These are phyloP conservation scores for Lantana camara DNA, from an alignment of 257 asterid genomes.

Conservation along the genomic window DNA sequence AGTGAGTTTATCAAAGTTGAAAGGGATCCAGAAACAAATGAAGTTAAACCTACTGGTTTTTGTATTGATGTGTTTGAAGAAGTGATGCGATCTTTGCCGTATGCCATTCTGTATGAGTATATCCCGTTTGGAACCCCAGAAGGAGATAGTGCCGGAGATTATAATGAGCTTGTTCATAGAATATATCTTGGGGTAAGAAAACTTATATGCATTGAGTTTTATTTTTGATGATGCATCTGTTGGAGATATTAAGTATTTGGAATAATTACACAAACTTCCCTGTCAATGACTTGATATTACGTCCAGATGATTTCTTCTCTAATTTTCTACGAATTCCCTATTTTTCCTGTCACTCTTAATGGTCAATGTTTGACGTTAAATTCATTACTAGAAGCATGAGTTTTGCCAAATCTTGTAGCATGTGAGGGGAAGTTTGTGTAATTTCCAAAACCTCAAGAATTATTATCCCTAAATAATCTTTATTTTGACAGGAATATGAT, in stretches of 20 bases:
- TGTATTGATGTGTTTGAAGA: slow-evolving; percentile 45
- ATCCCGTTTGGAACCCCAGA: slow-evolving; percentile 20
- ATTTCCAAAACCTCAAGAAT: too few relatives aligned
- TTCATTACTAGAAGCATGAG: too few relatives aligned
- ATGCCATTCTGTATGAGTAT: slow-evolving; percentile 33
- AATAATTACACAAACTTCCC: too few relatives aligned
- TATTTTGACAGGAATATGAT: slow-evolving; percentile 18
- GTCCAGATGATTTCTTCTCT: too few relatives aligned
- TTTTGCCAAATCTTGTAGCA: too few relatives aligned
- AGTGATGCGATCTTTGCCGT: slow-evolving; percentile 41
- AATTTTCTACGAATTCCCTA: too few relatives aligned
- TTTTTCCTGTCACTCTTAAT: too few relatives aligned
- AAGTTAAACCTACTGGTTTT: slow-evolving; percentile 42
- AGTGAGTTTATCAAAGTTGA: slow-evolving; percentile 39
- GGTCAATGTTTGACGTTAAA: too few relatives aligned
- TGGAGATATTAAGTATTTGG: too few relatives aligned
- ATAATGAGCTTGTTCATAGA: slow-evolving; percentile 38
- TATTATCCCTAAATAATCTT: too few relatives aligned
- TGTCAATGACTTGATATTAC: too few relatives aligned
- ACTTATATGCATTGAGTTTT: not conserved
- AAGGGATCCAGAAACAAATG: slow-evolving; percentile 30
- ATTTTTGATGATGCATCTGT: not conserved
- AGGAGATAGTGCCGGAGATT: slow-evolving; percentile 23
- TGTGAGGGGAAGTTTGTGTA: too few relatives aligned
- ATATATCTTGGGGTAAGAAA: slow-evolving; percentile 34